Conservation (phyloP, 139 green algal species). For the Zygnema cylindricum region DNA sequence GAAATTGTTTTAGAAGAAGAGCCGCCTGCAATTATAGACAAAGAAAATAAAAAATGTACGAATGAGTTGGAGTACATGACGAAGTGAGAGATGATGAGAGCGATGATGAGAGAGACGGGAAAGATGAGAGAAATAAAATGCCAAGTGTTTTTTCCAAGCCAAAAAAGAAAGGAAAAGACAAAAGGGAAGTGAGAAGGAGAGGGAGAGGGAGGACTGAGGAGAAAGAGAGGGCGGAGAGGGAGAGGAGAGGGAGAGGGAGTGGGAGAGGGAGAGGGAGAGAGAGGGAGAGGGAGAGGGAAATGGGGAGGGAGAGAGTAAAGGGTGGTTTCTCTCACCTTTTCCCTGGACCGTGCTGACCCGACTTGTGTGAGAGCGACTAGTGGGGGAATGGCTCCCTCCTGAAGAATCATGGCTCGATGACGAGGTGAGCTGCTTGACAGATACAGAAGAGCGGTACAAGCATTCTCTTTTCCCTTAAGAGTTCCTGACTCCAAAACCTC, state of each 20-base stretch:
- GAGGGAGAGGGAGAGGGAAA: background rate
- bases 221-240: background rate
- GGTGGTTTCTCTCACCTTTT: constrained; percentile 1
- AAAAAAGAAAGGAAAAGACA: background rate
- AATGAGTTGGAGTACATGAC: too few relatives aligned
- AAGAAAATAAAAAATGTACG: too few relatives aligned
- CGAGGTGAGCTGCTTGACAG: background rate
- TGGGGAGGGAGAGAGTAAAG: background rate
- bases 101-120: background rate
- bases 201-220: background rate
- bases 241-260: background rate
- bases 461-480: constrained; percentile 19
- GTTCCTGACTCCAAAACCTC: constrained; percentile 24
- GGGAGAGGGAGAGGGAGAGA: constrained; percentile 4
- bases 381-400: constrained; percentile 13
- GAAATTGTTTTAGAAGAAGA: background rate
- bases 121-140: background rate
- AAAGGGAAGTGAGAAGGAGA: background rate
- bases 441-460: constrained; percentile 17
- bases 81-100: constrained; percentile 1
- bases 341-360: constrained; percentile 23
- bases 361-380: constrained; percentile 36
- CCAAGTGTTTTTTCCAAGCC: background rate
- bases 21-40: constrained; percentile 13
- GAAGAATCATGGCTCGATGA: constrained; percentile 4